Base-by-base conservation (phyloP, 2,329 filamentous ascomycete genomes). In the Fusarium penzigii region DNA sequence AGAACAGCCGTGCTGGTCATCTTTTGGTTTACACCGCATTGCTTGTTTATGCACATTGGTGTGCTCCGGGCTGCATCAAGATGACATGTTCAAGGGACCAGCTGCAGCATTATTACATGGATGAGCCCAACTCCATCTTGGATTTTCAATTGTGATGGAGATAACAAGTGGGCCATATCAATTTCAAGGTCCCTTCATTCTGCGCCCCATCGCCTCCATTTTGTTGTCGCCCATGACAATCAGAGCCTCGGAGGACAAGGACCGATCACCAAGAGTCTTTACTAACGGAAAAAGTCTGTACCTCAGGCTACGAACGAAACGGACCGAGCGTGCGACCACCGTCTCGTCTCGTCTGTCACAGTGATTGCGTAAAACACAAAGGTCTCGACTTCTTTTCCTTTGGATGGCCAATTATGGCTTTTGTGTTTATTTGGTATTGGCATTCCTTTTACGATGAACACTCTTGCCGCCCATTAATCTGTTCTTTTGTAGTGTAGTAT, bases 191-290 rank as follows among this genome's bases (percentile, higher is more conserved):
- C 51, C 49, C 49, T 57, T 39, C 38, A 44, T 44, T 38, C 48
- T 38, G 29, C 48, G 40, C 48, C 44, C 42, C 42, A 45, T 34
- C 34, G 48, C 49, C 53, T 54, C 61, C 56, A 51, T 53, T 55
- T 36, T 32, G 45, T 53, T 53, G 56, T 65, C 59, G 51, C 62
- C 59, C 56, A 64, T 64, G 59, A 51, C 62, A 65, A 63, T 44
- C 46, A 42, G 42, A 52, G 46, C 51, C 43, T 42, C 55, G 44
- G 39, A 48, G 53, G 43, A 48, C 42, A 47, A 32, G 20, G 42
- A 20, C 47, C 16, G 29, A 32, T 39, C 32, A 45, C 13, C 32
- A 36, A 36, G 13, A 36, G 20, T 25, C 20, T 25, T 17, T 44
- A 46, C 43, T 32, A 17, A 47, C 40, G 44, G 25, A 43, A 44